Conservation (phyloP, 2,329 filamentous ascomycete species). For the Epichloe aotearoae region DNA sequence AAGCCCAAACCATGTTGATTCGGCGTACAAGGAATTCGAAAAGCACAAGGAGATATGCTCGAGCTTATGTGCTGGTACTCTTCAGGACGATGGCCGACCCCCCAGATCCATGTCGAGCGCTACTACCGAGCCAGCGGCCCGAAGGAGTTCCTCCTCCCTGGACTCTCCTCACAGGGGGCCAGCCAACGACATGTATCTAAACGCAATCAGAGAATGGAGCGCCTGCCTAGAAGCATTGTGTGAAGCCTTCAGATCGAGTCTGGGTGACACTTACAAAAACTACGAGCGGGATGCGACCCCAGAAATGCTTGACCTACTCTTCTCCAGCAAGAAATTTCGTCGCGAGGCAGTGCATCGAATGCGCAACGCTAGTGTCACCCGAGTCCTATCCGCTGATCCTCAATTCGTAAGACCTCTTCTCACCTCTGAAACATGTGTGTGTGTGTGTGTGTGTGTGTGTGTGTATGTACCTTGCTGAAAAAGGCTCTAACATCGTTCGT, state of each 20-base stretch:
- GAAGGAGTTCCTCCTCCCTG: slow-evolving; percentile 15
- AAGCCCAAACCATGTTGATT: slow-evolving; percentile 26
- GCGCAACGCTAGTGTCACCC: slow-evolving; percentile 31
- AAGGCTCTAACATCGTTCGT: background rate
- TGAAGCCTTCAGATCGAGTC: slow-evolving; percentile 26
- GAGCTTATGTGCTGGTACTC: slow-evolving; percentile 26
- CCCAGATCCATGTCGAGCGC: slow-evolving; percentile 10
- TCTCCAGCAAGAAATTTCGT: slow-evolving; percentile 28
- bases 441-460: too few relatives aligned
- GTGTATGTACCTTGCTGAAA: background rate
- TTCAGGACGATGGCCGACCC: slow-evolving; percentile 26
- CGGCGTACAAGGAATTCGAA: slow-evolving; percentile 29
- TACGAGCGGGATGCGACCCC: slow-evolving; percentile 31
- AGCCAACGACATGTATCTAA: slow-evolving; percentile 21
- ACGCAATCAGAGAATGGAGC: slow-evolving; percentile 32
- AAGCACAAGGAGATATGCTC: slow-evolving; percentile 27
- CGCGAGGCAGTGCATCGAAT: slow-evolving; percentile 30
- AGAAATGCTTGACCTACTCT: slow-evolving; percentile 28
- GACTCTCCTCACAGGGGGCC: slow-evolving; percentile 17
- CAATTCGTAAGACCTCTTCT: slow-evolving; percentile 23
- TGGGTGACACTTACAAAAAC: slow-evolving; percentile 31
- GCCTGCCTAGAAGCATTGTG: slow-evolving; percentile 27
- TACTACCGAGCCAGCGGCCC: slow-evolving; percentile 11
- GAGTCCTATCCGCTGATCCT: slow-evolving; percentile 29
- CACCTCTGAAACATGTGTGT: too few relatives aligned